These are phyloP conservation scores for Talaromyces sp. DNA, from an alignment of 2,329 filamentous ascomycete species.

Conservation along the genomic window DNA sequence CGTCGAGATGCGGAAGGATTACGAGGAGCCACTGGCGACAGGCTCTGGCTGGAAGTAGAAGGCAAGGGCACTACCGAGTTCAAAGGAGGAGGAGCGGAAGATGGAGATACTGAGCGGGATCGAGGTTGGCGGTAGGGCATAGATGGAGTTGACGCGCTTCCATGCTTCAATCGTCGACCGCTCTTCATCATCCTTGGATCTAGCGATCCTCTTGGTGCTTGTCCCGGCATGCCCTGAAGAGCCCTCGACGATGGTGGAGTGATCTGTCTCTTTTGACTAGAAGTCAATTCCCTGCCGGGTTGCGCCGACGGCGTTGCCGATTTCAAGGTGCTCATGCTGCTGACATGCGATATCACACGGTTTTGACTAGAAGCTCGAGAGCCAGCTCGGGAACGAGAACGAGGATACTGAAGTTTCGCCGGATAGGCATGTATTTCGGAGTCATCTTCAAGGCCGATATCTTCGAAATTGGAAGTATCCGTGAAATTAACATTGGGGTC, in stretches of 20 bases:
- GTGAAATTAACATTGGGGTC: constrained; percentile 61
- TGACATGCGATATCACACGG: constrained; percentile 1
- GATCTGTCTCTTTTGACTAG: constrained; percentile 7
- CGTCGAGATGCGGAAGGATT: constrained; percentile 10
- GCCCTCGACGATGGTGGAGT: constrained; percentile 5
- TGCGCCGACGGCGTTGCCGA: constrained; percentile 4
- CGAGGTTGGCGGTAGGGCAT: constrained; percentile 8
- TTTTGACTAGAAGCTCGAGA: constrained; percentile 12
- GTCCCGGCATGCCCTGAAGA: background rate
- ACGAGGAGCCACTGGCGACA: constrained; percentile 26
- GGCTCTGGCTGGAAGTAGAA: constrained; percentile 22
- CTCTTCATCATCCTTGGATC: constrained; percentile 14
- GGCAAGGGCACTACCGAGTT: constrained; percentile 13
- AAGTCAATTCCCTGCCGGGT: constrained; percentile 7
- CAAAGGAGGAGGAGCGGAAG: background rate
- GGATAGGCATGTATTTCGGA: constrained; percentile 11
- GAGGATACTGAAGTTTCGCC: constrained; percentile 6
- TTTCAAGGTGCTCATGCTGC: constrained; percentile 1
- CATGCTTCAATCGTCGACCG: constrained; percentile 8
- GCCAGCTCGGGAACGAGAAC: constrained; percentile 14
- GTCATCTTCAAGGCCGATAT: constrained; percentile 80
- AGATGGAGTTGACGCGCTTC: background rate
- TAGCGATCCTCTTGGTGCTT: constrained; percentile 3
- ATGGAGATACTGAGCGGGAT: constrained; percentile 13
- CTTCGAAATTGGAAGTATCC: constrained; percentile 82